Base-by-base conservation (phyloP, 2,329 filamentous ascomycete genomes). In the Elsinoe necatrix region DNA sequence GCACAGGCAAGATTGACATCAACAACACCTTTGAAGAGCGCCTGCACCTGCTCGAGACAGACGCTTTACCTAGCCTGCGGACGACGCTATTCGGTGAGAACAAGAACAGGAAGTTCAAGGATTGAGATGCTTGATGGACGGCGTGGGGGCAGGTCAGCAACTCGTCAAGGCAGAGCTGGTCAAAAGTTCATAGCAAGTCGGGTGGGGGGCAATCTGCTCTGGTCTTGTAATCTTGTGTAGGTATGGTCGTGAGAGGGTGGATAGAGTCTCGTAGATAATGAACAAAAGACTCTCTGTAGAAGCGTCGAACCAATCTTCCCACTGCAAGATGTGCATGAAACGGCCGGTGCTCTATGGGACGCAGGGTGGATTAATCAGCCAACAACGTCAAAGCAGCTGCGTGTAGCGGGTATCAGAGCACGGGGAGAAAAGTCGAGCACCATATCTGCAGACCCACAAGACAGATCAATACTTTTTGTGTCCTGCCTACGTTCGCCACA, bases 11-110 rank as follows among this genome's bases (percentile, higher is more conserved):
- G 80, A 97, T 98, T 70, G 90, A 95, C 67, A 92, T 98, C 73
- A 91, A 96, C 81, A 97, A 98, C 78, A 97, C 93, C 56, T 87
- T 97, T 64, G 93, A 97, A 71, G 87, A 95, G 70, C 85, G 93
- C 63, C 78, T 98, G 72, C 82, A 81, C 67, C 79, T 97, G 60
- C 82, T 97, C 62, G 86, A 95, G 74, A 84, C 85, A 57, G 87
- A 87, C 63, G 87, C 89, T 54, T 81, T 96, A 58, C 93, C 93
- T 12, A 84, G 84, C 43, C 85, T 98, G 67, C 82, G 93, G 68
- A 82, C 87, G 71, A 86, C 86, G 14, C 79, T 98, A 59, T 98
- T 98, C 68, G 93, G 93, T 60, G 85, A 89, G 77, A 98, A 98
- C 77, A 80, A 84, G 66, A 96, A 97, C 81, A 85, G 93, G 72